phyloP scores from a whole-genome alignment of 495 filamentous ascomycete genomes.

The Penicillium ucsense region DNA sequence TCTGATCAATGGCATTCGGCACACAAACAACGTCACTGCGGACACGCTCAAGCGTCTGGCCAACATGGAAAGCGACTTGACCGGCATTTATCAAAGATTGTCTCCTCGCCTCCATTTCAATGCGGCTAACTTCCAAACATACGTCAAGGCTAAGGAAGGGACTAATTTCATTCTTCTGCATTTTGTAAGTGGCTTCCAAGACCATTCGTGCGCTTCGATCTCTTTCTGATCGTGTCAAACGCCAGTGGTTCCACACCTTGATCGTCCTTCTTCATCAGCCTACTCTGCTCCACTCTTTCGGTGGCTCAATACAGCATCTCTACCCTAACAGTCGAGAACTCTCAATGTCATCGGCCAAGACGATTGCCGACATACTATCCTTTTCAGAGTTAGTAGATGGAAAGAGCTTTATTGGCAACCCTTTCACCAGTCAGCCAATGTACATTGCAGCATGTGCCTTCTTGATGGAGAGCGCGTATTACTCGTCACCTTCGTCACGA shows the following conservation, averaged over 20 bases:
- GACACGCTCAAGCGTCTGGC: conserved; percentile 59
- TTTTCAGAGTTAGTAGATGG: conserved; percentile 73
- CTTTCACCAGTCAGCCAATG: conserved; percentile 82
- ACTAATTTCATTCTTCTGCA: conserved; percentile 82
- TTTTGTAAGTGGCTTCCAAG: conserved; percentile 32
- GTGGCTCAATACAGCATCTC: conserved; percentile 56
- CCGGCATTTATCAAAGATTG: conserved; percentile 65
- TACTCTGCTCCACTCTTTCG: conserved; percentile 66
- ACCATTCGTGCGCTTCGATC: background rate
- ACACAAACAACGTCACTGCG: conserved; percentile 61
- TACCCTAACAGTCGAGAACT: conserved; percentile 69
- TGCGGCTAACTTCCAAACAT: conserved; percentile 65
- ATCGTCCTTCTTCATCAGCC: conserved; percentile 80
- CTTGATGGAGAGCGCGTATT: conserved; percentile 63
- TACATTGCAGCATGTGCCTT: conserved; percentile 86
- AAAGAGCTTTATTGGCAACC: conserved; percentile 72
- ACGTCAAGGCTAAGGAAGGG: conserved; percentile 65
- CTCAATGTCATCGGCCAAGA: conserved; percentile 82
- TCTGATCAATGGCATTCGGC: conserved; percentile 70
- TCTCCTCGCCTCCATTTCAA: conserved; percentile 68
- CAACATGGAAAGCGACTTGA: conserved; percentile 68
- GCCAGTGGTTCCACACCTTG: conserved; percentile 70
- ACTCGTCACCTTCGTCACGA: conserved; percentile 29
- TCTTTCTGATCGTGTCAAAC: background rate
- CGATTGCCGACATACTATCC: conserved; percentile 73